phyloP scores from a whole-genome alignment of 2,329 filamentous ascomycete genomes.

The Westerdykella sp. region DNA sequence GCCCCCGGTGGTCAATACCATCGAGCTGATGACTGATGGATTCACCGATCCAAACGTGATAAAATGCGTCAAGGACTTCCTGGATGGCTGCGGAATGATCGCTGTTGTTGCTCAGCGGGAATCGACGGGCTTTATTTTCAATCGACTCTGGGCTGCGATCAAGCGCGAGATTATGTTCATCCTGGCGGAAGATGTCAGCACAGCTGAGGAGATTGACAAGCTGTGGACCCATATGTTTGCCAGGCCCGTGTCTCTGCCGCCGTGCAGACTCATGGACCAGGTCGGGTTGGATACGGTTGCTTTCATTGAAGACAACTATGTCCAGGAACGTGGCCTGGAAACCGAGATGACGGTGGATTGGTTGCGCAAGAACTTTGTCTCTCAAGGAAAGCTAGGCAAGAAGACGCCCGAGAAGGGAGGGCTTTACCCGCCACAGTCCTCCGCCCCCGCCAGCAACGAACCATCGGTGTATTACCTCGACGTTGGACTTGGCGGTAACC shows the following conservation, averaged over 20 bases:
- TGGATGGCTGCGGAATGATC: conserved; percentile 37
- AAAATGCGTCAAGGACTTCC: conserved; percentile 40
- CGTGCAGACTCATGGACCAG: conserved; percentile 44
- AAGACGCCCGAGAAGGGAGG: conserved; percentile 37
- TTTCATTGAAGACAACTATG: conserved; percentile 50
- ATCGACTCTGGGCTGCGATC: conserved; percentile 52
- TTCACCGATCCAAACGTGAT: conserved; percentile 41
- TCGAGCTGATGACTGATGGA: conserved; percentile 51
- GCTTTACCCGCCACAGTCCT: conserved; percentile 25
- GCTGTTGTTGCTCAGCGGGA: conserved; percentile 44
- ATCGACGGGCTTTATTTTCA: conserved; percentile 51
- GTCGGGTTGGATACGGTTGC: conserved; percentile 51
- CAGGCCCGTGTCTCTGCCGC: conserved; percentile 16
- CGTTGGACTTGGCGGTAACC: conserved; percentile 6
- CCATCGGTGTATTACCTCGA: conserved; percentile 6
- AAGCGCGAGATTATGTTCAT: conserved; percentile 49
- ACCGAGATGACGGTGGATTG: conserved; percentile 41
- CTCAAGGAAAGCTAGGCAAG: conserved; percentile 43
- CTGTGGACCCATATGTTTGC: conserved; percentile 42
- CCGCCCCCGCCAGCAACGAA: conserved; percentile 3
- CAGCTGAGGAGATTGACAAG: conserved; percentile 46
- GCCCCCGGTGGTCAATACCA: conserved; percentile 39
- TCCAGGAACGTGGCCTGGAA: conserved; percentile 44
- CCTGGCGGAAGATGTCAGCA: conserved; percentile 46
- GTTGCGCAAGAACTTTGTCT: conserved; percentile 42